Evolutionary conservation across 2,329 filamentous ascomycete genomes (phyloP).

Genomic region (Fusarium aywerte): DNA sequence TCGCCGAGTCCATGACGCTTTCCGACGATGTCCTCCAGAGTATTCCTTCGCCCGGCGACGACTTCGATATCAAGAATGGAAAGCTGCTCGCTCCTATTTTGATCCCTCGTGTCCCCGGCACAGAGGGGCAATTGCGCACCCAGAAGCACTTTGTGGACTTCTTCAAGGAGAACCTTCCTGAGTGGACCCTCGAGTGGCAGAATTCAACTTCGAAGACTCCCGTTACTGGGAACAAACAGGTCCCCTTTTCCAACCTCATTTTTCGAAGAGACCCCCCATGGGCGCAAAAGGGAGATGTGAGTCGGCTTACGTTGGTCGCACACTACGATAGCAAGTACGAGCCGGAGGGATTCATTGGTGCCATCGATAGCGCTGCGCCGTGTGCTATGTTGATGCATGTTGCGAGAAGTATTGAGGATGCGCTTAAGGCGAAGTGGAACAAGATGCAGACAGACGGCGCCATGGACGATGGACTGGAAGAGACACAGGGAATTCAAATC

Average conservation of each 20-base stretch:
- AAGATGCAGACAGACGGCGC: conserved; percentile 72
- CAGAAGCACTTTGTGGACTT: conserved; percentile 87
- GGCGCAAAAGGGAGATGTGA: conserved; percentile 77
- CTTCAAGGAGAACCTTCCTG: conserved; percentile 77
- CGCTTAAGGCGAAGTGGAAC: conserved; percentile 84
- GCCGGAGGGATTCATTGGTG: conserved; percentile 90
- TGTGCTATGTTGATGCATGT: conserved; percentile 94
- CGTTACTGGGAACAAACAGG: conserved; percentile 71
- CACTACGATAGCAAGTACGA: conserved; percentile 90
- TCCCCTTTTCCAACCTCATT: conserved; percentile 90
- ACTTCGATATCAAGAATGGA: conserved; percentile 83
- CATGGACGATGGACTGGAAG: conserved; percentile 68
- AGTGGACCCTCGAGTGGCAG: conserved; percentile 84
- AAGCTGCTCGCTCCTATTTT: conserved; percentile 86
- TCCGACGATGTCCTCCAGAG: conserved; percentile 78
- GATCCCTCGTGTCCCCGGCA: conserved; percentile 88
- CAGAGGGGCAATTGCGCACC: conserved; percentile 75
- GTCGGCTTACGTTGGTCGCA: conserved; percentile 85
- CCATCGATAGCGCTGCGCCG: conserved; percentile 91
- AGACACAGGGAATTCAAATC: conserved; percentile 86
- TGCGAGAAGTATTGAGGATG: conserved; percentile 81
- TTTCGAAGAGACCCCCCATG: conserved; percentile 90
- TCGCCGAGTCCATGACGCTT: conserved; percentile 62
- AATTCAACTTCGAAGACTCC: conserved; percentile 91
- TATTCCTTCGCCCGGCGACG: conserved; percentile 76